Base-by-base conservation (phyloP, 345 rosid species). In the Linum trigynum region DNA sequence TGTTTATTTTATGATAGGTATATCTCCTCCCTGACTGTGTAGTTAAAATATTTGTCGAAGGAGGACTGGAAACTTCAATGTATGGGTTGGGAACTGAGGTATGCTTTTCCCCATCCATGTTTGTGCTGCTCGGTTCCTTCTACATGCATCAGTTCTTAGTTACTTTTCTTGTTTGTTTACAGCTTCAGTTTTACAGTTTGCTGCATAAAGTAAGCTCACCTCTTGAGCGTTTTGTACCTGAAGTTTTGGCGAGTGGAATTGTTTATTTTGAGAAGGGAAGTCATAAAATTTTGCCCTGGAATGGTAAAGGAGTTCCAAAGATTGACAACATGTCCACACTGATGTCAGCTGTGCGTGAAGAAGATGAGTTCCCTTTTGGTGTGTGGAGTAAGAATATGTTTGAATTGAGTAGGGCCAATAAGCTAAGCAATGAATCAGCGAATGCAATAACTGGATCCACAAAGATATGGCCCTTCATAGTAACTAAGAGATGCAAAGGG, bases 11-110 rank as follows among this genome's bases (percentile, higher is more conserved):
- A 55, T 61, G 45, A 75, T 80, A 92, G 98, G 98, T 92, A 63
- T 90, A 82, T 81, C 85, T 92, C 72, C 69, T 89, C 55, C 78
- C 80, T 42, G 91, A 88, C 72, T 76, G 72, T 72, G 97, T 78
- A 9, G 81, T 90, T 61, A 92, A 92, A 79, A 77, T 92, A 65
- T 86, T 82, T 73, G 91, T 83, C 53, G 98, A 92, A 83, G 94
- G 73, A 61, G 98, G 98, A 41, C 70, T 84, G 66, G 97, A 92
- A 79, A 72, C 85, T 68, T 78, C 96, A 61, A 66, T 92, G 75
- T 78, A 87, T 63, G 77, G 94, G 73, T 81, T 92, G 74, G 98
- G 97, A 72, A 81, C 91, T 57, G 98, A 92, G 98, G 98, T 83
- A 82, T 53, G 61, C 10, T 64, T 43, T 66, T 3, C 38, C 7